Evolutionary conservation across 768 basidiomycete genomes (phyloP), one percentile per base, ranked within the genome.

Genomic region (Naematelia aurantialba): DNA sequence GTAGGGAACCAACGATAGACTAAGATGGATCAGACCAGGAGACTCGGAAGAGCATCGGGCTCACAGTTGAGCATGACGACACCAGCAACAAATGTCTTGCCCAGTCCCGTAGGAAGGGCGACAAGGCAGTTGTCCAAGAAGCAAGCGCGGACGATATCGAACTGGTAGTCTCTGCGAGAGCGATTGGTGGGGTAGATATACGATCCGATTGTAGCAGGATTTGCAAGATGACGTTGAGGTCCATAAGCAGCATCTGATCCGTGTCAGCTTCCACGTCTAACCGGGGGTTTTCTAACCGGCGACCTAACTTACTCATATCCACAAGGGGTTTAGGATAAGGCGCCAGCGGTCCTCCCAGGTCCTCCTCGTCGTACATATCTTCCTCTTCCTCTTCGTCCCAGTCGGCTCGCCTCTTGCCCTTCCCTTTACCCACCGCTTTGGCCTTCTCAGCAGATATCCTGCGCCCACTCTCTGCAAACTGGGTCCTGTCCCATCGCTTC

Each of bases 21-120:
- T 76, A 22, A 11, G 34, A 3, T 12, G 29, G 29, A 34, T 21
- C 48, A 56, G 53, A 58, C 26, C 11, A 24, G 53, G 42, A 45
- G 10, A 8, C 17, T 50, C 22, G 24, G 17, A 19, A 48, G 22
- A 42, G 45, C 52, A 50, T 26, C 45, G 17, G 42, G 70, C 83
- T 68, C 68, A 91, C 91, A 94, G 70, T 93, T 94, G 26, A 93
- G 79, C 94, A 99, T 97, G 21, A 99, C 83, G 1, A 90, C 91
- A 0, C 94, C 92, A 2, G 96, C 96, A 60, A 99, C 88, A 69
- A 99, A 98, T 0, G 96, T 99, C 79, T 99, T 99, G 14, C 96
- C 96, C 12, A 98, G 80, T 46, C 96, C 96, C 0, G 96, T 99
- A 1, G 96, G 96, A 13, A 99, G 79, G 0, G 92, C 88, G 26